Percentiles rank a stretch among this genome's conserved stretches.
These are phyloP conservation scores for Pseudogymnoascus destructans DNA, from an alignment of 2,329 filamentous ascomycete species.

Conservation along the genomic window DNA sequence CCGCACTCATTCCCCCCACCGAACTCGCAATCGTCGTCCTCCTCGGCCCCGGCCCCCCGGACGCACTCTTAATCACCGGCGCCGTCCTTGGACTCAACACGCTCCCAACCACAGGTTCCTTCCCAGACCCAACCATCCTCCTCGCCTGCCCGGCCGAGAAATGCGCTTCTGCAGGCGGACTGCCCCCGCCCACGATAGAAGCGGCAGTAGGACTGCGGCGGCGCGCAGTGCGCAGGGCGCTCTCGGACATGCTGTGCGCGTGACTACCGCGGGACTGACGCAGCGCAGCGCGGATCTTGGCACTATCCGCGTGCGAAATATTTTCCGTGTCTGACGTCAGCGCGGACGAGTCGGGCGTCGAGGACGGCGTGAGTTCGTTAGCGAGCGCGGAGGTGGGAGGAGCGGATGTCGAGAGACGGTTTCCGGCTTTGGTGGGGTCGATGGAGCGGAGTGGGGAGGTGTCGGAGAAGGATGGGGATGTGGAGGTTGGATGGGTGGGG, in stretches of 20 bases:
- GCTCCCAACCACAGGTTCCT: conserved; percentile 41
- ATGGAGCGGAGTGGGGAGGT: conserved; percentile 43
- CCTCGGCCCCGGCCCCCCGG: conserved; percentile 14
- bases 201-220: conserved; percentile 30
- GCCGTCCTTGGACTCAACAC: conserved; percentile 49
- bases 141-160: conserved; percentile 54
- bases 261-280: conserved; percentile 23
- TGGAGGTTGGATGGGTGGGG: conserved; percentile 42
- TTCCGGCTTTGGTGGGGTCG: conserved; percentile 35
- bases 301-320: conserved; percentile 20
- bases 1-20: conserved; percentile 17
- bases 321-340: conserved; percentile 23
- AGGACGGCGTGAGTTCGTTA: conserved; percentile 15
- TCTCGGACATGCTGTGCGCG: conserved; percentile 17
- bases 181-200: conserved; percentile 36
- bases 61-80: conserved; percentile 39
- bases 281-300: conserved; percentile 23
- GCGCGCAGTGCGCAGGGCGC: conserved; percentile 17
- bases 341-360: not conserved
- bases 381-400: conserved; percentile 25
- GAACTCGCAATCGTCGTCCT: conserved; percentile 23
- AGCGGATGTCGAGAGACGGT: conserved; percentile 31
- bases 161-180: conserved; percentile 43
- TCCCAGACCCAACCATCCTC: conserved; percentile 51
- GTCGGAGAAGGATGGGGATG: conserved; percentile 40